Evolutionary conservation across 2,329 filamentous ascomycete species (phyloP), one percentile per base, ranked within the genome.

Genomic region (Thelonectria blattea): DNA sequence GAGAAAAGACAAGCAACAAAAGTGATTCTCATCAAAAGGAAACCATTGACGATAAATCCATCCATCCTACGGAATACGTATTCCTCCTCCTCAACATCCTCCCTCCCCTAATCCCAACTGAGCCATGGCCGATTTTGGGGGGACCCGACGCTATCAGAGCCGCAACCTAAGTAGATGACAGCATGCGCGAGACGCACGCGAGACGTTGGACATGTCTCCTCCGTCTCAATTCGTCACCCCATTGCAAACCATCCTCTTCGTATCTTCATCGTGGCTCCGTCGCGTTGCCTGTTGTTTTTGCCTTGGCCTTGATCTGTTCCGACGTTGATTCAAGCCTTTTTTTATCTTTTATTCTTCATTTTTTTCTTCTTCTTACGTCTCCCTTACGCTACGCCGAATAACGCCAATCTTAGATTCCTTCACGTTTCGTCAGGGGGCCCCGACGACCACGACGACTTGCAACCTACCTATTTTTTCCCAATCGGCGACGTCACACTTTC

Each of bases 151-250:
- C 34, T 22, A 58, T 50, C 11, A 51, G 57, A 60, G 57, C 57
- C 57, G 52, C 56, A 56, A 56, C 17, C n/a, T n/a, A n/a, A n/a
- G n/a, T n/a, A n/a, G n/a, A 55, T 48, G 50, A 58, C 56, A 54
- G 45, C 45, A 53, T 49, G 56, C 50, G 47, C 24, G 15, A 51
- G 42, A 27, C 17, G n/a, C 24, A 37, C 34, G 12, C 34, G 15
- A 37, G 34, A 37, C 10, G 5, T 14, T 5, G 2, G 34, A 37
- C 42, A 43, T 37, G 2, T 15, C 1, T n/a, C n/a, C n/a, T n/a
- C n/a, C n/a, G n/a, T n/a, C n/a, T n/a, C 2, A 45, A 11, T 22
- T 45, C 42, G 42, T 45, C 42, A 45, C 18, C 22, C 18, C 15
- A 30, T 30, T 30, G 27, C 27, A 30, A 30, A 30, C 27, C 8